Evolutionary conservation across 345 rosid genomes (phyloP).

Genomic region (Syzygium jambos): DNA sequence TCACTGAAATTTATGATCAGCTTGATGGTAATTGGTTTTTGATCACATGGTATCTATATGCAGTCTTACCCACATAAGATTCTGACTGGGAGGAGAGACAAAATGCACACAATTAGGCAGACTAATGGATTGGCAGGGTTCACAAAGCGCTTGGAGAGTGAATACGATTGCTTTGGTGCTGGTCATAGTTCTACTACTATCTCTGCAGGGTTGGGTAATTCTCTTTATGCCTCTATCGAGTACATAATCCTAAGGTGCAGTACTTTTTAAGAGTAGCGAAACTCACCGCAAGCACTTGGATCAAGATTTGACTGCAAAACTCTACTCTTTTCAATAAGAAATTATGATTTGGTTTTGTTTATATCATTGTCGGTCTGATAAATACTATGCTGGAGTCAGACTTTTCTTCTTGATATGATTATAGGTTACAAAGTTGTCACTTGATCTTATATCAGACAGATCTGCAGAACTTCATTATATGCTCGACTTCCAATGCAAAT

Average conservation of each 20-base stretch:
- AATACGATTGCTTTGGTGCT: conserved; percentile 87
- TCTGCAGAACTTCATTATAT: not conserved
- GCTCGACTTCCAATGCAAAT: not conserved
- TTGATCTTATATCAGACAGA: not conserved
- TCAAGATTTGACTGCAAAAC: not conserved
- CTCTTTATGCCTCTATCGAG: not conserved
- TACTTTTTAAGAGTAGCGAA: not conserved
- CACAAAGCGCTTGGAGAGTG: conserved; percentile 86
- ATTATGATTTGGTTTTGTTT: not conserved
- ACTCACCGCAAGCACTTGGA: not conserved
- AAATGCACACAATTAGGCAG: conserved; percentile 86
- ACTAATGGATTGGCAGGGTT: conserved; percentile 88
- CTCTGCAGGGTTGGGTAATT: conserved; percentile 87
- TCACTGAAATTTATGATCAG: not conserved
- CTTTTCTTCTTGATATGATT: not conserved
- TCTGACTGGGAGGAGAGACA: conserved; percentile 87
- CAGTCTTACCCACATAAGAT: conserved; percentile 96
- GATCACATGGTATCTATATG: not conserved
- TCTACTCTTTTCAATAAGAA: not conserved
- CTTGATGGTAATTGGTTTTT: not conserved
- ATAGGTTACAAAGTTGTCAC: not conserved
- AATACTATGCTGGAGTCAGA: not conserved
- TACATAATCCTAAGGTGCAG: not conserved
- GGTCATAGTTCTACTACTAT: conserved; percentile 95
- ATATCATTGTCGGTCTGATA: not conserved